Evolutionary conservation across 805 yeast genomes (phyloP).

Genomic region (Wickerhamomyces bisporus): DNA sequence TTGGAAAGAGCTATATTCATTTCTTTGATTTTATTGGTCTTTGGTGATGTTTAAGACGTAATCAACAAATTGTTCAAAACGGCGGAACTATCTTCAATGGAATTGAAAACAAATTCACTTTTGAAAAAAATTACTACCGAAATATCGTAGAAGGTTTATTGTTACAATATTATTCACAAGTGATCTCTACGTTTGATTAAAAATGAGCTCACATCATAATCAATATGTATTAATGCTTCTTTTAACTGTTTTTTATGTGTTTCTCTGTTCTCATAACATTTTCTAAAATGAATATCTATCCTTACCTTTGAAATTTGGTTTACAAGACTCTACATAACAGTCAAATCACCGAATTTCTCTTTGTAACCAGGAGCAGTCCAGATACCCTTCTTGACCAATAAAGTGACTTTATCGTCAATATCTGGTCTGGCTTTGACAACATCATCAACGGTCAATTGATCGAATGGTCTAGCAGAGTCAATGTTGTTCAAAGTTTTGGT

Average conservation of each 20-base stretch:
- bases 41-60: too few relatives aligned
- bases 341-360: slow-evolving; percentile 96
- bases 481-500: slow-evolving; percentile 88
- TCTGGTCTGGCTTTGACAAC: slow-evolving; percentile 95
- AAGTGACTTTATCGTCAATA: slow-evolving; percentile 89
- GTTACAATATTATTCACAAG: too few relatives aligned
- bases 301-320: background rate
- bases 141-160: too few relatives aligned
- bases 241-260: too few relatives aligned
- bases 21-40: background rate
- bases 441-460: slow-evolving; percentile 93
- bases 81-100: too few relatives aligned
- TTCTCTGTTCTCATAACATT: background rate
- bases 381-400: slow-evolving; percentile 94
- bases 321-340: slow-evolving; percentile 70
- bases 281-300: background rate
- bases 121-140: too few relatives aligned
- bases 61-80: too few relatives aligned
- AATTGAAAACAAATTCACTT: too few relatives aligned
- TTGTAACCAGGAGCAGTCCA: slow-evolving; percentile 98
- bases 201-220: slow-evolving; percentile 12
- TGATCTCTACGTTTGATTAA: too few relatives aligned
- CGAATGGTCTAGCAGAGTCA: slow-evolving; percentile 96
- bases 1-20: slow-evolving; percentile 1
- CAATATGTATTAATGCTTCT: slow-evolving; percentile 10